A percentile compares a stretch with the other conserved stretches of the same genome.
phyloP scores from a whole-genome alignment of 495 filamentous ascomycete genomes.

The Xylaria acuta region DNA sequence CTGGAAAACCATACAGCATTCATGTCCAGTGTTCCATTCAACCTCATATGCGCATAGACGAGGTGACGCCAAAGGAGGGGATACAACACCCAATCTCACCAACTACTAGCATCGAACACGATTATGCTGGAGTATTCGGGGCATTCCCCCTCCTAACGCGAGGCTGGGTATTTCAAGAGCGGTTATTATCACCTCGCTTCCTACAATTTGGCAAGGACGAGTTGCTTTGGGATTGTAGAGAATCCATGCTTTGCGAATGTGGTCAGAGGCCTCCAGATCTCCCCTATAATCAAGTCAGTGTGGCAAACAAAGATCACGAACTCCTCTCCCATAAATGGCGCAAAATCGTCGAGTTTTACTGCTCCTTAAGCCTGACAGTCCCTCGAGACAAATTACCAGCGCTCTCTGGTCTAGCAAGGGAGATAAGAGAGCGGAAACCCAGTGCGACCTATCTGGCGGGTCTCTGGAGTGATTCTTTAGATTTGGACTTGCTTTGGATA shows the following conservation, averaged over 20 bases:
- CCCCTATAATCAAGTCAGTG: neutral
- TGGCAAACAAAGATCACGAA: neutral
- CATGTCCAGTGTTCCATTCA: constrained; percentile 18
- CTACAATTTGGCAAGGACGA: constrained; percentile 31
- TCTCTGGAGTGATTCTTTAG: neutral
- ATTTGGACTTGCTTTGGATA: neutral
- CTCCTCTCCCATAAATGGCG: neutral
- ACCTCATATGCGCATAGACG: neutral
- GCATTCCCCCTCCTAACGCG: constrained; percentile 7
- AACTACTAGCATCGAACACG: neutral
- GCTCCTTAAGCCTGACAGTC: constrained; percentile 15
- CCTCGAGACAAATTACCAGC: constrained; percentile 28
- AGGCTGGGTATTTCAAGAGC: constrained; percentile 34
- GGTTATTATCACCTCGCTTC: constrained; percentile 30
- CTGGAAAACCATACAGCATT: constrained; percentile 9
- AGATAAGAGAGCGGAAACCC: no score
- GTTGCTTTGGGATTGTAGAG: constrained; percentile 33
- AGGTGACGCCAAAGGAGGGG: neutral
- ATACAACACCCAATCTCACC: neutral
- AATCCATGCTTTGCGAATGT: constrained; percentile 25
- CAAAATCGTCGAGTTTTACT: neutral
- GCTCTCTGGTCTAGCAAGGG: constrained; percentile 29
- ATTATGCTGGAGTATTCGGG: neutral
- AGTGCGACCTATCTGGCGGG: neutral
- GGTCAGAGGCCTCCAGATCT: constrained; percentile 1